Evolutionary conservation across 1,284 basidiomycete species (phyloP).

Genomic region (Naganishia liquefaciens): DNA sequence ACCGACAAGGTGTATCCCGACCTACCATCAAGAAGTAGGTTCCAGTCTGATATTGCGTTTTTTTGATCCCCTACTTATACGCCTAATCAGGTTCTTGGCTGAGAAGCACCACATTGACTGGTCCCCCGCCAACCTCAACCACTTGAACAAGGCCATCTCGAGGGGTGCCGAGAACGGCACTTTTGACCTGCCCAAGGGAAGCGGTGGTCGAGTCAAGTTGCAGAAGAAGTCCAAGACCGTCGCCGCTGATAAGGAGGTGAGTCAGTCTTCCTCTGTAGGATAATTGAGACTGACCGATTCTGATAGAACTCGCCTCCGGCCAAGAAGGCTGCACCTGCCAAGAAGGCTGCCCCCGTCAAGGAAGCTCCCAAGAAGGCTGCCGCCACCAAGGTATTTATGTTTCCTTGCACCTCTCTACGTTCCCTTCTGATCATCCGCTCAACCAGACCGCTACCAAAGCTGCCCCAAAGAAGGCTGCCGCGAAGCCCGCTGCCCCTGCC

Average conservation of each 20-base stretch:
- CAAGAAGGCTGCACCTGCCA: constrained; percentile 32
- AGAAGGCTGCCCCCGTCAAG: constrained; percentile 50
- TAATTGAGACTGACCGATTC: neutral
- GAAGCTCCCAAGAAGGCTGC: constrained; percentile 40
- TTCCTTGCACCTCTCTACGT: neutral
- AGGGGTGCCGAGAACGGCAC: constrained; percentile 74
- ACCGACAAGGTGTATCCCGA: constrained; percentile 81
- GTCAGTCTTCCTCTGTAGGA: neutral
- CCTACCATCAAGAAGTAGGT: constrained; percentile 87
- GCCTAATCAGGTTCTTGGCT: constrained; percentile 64
- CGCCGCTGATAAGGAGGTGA: constrained; percentile 31
- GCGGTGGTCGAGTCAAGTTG: constrained; percentile 74
- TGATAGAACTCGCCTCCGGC: constrained; percentile 30
- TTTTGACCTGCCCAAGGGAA: constrained; percentile 85
- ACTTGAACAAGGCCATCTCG: constrained; percentile 78
- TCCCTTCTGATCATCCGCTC: constrained; percentile 13
- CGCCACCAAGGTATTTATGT: constrained; percentile 28
- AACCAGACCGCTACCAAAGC: constrained; percentile 51
- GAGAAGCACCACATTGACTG: constrained; percentile 77
- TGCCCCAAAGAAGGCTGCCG: constrained; percentile 50
- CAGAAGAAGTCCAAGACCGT: constrained; percentile 57
- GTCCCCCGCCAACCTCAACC: constrained; percentile 70
- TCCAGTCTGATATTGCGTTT: neutral
- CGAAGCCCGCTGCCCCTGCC: constrained; percentile 45
- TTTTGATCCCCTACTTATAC: neutral